Base-by-base conservation (phyloP, 1,284 basidiomycete genomes). In the Pulveroboletus sp. region DNA sequence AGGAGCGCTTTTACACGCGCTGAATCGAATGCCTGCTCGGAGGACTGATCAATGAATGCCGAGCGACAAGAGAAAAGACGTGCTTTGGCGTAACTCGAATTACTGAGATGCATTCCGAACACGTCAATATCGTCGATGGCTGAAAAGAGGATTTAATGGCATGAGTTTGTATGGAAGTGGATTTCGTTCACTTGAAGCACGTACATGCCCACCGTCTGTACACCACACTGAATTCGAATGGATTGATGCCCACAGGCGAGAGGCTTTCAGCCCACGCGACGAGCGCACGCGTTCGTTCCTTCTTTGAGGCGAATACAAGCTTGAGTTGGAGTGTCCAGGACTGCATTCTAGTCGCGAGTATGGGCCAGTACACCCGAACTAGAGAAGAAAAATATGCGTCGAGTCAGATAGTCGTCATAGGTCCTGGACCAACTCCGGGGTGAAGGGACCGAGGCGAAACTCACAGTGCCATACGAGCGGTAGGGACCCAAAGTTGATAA, bases 11-110 rank as follows among this genome's bases (percentile, higher is more conserved):
- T 73, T 54, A 75, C 71, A 7, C 81, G 76, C 2, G 75, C 75
- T 4, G 72, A 62, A 62, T 84, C 83, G 6, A 79, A 62, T 8
- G 72, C 74, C 78, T 81, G 47, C 6, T 44, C 17, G 22, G 20
- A 46, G 14, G 10, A 31, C 4, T 25, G 20, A 18, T 65, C 7
- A 60, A 22, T n/a, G 28, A 2, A 3, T 9, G 5, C 6, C 6
- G 1, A 1, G 12, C 1, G 14, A 39, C 3, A 8, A 14, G 20
- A 24, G 20, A 24, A 14, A 28, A 26, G 39, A 56, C 72, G 28
- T 57, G 83, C 86, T 78, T 89, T 90, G 4, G 86, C 82, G 61
- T 92, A 92, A 58, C 82, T 85, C 0, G 88, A 91, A 66, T 92
- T 92, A 66, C 86, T 89, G 54, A 92, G 75, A 67, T 92, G 89